phyloP scores from a whole-genome alignment of 1,284 basidiomycete species.

The Neolentinus lepideus region DNA sequence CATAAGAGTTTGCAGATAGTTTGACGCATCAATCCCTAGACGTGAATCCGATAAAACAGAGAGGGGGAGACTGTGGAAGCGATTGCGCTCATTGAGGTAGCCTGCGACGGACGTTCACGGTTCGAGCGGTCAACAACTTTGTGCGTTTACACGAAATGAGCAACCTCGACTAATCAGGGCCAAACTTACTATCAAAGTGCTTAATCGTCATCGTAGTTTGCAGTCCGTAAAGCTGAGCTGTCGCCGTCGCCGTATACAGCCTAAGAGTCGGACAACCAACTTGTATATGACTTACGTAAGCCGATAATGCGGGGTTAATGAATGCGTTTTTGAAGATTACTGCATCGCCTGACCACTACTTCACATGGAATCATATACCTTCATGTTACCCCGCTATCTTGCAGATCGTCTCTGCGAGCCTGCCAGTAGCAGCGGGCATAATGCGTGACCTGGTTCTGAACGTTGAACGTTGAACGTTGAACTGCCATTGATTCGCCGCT shows the following conservation, averaged over 20 bases:
- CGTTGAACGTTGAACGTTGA: too few relatives aligned
- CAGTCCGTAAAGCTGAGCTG: neutral
- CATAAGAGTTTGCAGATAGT: conserved; percentile 81
- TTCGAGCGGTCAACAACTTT: neutral
- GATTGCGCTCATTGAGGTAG: conserved; percentile 83
- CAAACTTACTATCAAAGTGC: conserved; percentile 41
- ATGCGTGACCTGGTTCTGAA: too few relatives aligned
- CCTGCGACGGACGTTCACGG: conserved; percentile 33
- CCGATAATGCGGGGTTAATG: neutral
- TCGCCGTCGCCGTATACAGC: neutral
- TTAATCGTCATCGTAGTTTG: conserved; percentile 40
- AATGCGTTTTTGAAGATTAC: neutral
- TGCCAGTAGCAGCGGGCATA: too few relatives aligned
- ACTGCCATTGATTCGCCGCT: too few relatives aligned
- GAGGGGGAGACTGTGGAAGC: conserved; percentile 79
- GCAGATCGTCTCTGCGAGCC: too few relatives aligned
- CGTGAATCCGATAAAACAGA: conserved; percentile 86
- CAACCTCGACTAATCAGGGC: neutral
- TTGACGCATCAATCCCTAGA: conserved; percentile 93
- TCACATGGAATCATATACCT: neutral
- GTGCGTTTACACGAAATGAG: conserved; percentile 1
- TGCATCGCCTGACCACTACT: neutral
- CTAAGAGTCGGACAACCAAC: neutral
- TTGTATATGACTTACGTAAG: neutral
- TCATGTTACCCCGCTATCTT: neutral